These are phyloP conservation scores for Astragalus membranaceus DNA, from an alignment of 306 rosid species.

Conservation along the genomic window DNA sequence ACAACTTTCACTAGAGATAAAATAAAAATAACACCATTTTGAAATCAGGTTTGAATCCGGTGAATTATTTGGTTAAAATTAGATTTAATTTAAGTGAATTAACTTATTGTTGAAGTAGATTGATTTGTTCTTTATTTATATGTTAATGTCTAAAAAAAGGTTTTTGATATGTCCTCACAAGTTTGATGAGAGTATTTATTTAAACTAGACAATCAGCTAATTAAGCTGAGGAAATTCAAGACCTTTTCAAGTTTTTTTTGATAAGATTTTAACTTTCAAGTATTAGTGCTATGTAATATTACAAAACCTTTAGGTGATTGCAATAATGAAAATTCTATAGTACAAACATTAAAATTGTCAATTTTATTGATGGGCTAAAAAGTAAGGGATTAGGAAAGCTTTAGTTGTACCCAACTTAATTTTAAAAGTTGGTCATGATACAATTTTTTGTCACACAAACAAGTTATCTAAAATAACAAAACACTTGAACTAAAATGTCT, in stretches of 20 bases:
- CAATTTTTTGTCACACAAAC: no score
- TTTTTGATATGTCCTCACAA: conserved; percentile 34
- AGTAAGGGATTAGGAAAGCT: no score
- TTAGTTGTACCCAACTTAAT: no score
- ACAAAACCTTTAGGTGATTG: not conserved
- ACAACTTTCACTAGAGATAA: conserved; percentile 16
- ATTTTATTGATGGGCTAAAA: no score
- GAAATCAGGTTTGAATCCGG: conserved; percentile 61
- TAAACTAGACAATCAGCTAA: conserved; percentile 29
- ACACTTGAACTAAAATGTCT: no score
- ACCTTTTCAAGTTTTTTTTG: conserved; percentile 5
- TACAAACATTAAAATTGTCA: no score
- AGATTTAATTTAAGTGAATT: conserved; percentile 40
- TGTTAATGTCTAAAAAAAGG: conserved; percentile 9
- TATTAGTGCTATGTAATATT: not conserved
- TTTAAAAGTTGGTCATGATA: no score
- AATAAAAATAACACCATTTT: conserved; percentile 27
- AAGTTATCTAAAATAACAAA: no score
- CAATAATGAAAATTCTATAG: not conserved
- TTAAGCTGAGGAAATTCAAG: conserved; percentile 1
- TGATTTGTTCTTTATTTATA: conserved; percentile 35
- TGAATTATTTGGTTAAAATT: conserved; percentile 56
- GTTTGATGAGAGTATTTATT: conserved; percentile 40
- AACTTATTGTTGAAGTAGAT: conserved; percentile 17
- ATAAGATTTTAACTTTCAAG: not conserved